Evolutionary conservation across 805 yeast species (phyloP), one percentile per base, ranked within the genome.

Genomic region (Metschnikowia baotianmanensis): DNA sequence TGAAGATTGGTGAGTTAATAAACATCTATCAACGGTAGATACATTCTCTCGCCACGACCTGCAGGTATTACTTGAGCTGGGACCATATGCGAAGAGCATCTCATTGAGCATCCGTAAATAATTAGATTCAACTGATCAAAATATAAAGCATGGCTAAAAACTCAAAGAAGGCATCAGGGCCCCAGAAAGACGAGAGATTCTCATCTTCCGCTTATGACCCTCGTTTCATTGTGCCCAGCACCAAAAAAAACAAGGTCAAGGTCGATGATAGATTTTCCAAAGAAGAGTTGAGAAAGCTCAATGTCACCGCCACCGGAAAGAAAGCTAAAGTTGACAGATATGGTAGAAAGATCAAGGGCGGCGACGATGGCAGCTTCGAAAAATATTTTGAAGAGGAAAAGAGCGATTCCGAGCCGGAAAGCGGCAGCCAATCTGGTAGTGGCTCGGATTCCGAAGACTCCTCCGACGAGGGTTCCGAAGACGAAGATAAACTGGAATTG

Each of bases 181-280:
- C 39, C 12, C 16, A 15, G 9, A 55, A 62, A 3, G 98, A 93
- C 65, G 75, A 82, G 18, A 78, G 98, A 59, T 91, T 91, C 62
- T 65, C 84, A 7, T 70, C 80, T 7, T 83, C 91, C 6, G 87
- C 83, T 53, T 78, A 75, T 49, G 99, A 93, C 62, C 98, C 98
- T 4, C 74, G 96, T 48, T 93, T 91, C 67, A 82, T 78, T 45
- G 65, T 79, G 19, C 90, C 96, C 2, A 82, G 74, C 55, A 74
- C 73, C 59, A 81, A 79, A 52, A 80, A 82, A 42, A 65, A 81
- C 46, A 85, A 83, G 58, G 84, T 88, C 27, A 80, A 85, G 51
- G 72, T 93, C 18, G 99, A 93, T 63, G 83, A 80, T 42, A 79
- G 99, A 62, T 93, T 93, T 64, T 64, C 71, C 38, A 83, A 82